A percentile compares a stretch with the other conserved stretches of the same genome.
Conservation (phyloP, 768 basidiomycete genomes). For the Astraeus odoratus region DNA sequence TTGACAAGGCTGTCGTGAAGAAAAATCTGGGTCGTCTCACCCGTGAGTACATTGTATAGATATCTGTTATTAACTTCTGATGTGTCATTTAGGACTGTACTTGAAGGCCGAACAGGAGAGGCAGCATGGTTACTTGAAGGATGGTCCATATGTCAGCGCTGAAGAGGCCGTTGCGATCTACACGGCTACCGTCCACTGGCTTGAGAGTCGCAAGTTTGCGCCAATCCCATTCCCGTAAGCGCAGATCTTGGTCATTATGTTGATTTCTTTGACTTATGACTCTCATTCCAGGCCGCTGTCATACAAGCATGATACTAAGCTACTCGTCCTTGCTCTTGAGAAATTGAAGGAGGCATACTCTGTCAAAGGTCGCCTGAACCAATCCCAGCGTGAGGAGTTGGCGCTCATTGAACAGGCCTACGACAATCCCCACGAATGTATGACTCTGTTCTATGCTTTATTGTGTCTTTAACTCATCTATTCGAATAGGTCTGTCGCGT, state of each 20-base stretch:
- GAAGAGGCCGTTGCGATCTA: slow-evolving; percentile 99
- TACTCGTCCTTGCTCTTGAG: slow-evolving; percentile 93
- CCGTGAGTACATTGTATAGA: slow-evolving; percentile 45
- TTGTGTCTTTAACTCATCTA: slow-evolving; percentile 5
- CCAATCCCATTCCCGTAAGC: slow-evolving; percentile 96
- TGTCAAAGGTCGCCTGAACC: slow-evolving; percentile 95
- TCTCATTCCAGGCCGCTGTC: slow-evolving; percentile 71
- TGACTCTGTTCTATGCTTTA: slow-evolving; percentile 10
- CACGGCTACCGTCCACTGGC: slow-evolving; percentile 97
- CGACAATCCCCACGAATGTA: slow-evolving; percentile 98
- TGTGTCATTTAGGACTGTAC: slow-evolving; percentile 55
- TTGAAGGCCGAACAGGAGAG: slow-evolving; percentile 98
- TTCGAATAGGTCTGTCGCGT: slow-evolving; percentile 66
- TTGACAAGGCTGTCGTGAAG: slow-evolving; percentile 98
- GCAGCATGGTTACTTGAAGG: slow-evolving; percentile 97
- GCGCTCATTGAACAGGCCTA: slow-evolving; percentile 98
- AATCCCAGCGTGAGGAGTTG: slow-evolving; percentile 95
- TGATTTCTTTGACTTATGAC: neutral
- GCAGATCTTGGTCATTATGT: neutral
- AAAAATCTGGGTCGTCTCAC: slow-evolving; percentile 98
- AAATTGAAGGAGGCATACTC: slow-evolving; percentile 99
- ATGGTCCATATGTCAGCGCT: slow-evolving; percentile 97
- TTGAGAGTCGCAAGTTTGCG: slow-evolving; percentile 95
- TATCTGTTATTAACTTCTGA: slow-evolving; percentile 5
- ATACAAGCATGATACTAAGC: slow-evolving; percentile 98